phyloP scores from a whole-genome alignment of 768 basidiomycete species.

The Pleurotus platypus region DNA sequence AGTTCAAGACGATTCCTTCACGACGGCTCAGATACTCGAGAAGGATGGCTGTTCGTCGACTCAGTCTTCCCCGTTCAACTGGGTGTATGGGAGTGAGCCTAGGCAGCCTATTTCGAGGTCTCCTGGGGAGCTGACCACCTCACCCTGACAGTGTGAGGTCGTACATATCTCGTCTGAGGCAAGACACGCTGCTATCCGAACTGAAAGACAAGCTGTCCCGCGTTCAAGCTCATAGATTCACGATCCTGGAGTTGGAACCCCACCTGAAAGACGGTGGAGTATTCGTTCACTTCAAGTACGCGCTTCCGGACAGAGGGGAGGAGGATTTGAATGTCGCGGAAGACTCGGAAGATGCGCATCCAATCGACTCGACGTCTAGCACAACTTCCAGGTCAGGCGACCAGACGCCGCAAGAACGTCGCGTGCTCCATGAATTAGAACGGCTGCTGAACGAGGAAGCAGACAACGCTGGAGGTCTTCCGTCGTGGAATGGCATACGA shows the following conservation, averaged over 20 bases:
- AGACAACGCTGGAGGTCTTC: conserved; percentile 49
- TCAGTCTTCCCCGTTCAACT: conserved; percentile 76
- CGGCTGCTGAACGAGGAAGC: conserved; percentile 40
- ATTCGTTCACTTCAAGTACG: conserved; percentile 71
- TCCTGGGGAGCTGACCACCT: not conserved
- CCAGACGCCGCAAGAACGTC: conserved; percentile 2
- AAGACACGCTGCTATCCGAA: conserved; percentile 45
- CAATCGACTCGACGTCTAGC: conserved; percentile 3
- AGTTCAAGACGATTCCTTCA: conserved; percentile 1
- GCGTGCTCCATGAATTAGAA: conserved; percentile 46
- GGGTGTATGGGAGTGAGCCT: conserved; percentile 68
- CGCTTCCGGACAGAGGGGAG: conserved; percentile 21
- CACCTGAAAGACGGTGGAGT: conserved; percentile 82
- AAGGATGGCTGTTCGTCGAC: conserved; percentile 70
- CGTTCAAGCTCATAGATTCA: conserved; percentile 55
- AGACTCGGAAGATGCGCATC: not conserved
- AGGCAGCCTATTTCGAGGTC: conserved; percentile 38
- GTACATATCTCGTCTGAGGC: not conserved
- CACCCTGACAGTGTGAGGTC: not conserved
- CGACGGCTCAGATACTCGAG: conserved; percentile 18
- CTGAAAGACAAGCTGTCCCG: conserved; percentile 46
- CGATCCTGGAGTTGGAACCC: conserved; percentile 59
- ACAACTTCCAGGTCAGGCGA: not conserved
- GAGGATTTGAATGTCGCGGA: conserved; percentile 15
- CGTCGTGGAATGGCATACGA: conserved; percentile 57